Base-by-base conservation (phyloP, 768 basidiomycete species). In the Pleurotus sapidus region DNA sequence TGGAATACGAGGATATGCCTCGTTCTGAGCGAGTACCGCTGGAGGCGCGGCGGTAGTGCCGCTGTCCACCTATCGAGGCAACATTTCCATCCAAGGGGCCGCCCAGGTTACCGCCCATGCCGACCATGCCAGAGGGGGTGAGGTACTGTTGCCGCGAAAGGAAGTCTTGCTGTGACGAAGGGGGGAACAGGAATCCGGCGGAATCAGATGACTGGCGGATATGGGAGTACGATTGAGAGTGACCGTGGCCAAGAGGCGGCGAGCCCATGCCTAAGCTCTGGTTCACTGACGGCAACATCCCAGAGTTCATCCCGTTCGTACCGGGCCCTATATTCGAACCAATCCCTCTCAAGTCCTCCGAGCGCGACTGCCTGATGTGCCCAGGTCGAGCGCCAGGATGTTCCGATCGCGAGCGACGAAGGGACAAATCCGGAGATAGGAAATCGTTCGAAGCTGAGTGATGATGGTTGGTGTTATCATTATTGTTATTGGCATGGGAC, bases 291-390 rank as follows among this genome's bases (percentile, higher is more conserved):
- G 23, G 46, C 18, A 25, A 8, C 46, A 48, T 15, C 24, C 46
- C 46, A 8, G 24, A 3, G 24, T 14, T 24, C 14, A 24, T 20
- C 5, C 37, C 18, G 20, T 17, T 37, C 8, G 18, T 11, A 17
- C 38, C 39, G 17, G 42, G 14, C 8, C 51, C 64, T 65, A 66
- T 68, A 74, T 14, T 67, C 59, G 46, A 68, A 70, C 7, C 71
- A 70, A 14, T 42, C 8, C 38, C 51, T 42, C 51, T 20, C 51
- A 54, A 25, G 62, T 88, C 87, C 65, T 89, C 88, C 2, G 68
- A 69, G 17, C 71, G 63, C 1, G 71, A 69, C 46, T 57, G 62
- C 27, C 72, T 67, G 24, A 69, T 67, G 25, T 67, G 67, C 7
- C 61, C 57, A 6, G 60, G 60, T 9, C 62, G 60, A 9, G 53